Percentiles rank a stretch among this genome's conserved stretches.
phyloP scores from a whole-genome alignment of 179 eudicot genomes.

The Beta macrorhiza region DNA sequence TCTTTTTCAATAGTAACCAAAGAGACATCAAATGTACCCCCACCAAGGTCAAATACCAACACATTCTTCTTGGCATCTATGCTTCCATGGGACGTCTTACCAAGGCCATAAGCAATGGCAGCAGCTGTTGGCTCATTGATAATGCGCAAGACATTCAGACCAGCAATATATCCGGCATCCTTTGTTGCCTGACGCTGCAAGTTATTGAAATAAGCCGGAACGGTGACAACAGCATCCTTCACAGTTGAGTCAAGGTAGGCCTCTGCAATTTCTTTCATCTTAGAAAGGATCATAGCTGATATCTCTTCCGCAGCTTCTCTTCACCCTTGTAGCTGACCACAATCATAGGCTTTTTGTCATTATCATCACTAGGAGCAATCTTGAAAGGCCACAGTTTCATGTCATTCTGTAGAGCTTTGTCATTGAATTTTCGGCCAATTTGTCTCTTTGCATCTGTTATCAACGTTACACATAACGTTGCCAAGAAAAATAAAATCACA shows the following conservation, averaged over 20 bases:
- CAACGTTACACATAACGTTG: no score
- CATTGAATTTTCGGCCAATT: conserved; percentile 25
- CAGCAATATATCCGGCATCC: conserved; percentile 24
- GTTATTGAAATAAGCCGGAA: conserved; percentile 30
- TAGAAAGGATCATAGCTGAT: conserved; percentile 26
- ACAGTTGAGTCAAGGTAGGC: conserved; percentile 20
- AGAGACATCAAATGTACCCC: conserved; percentile 32
- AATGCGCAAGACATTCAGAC: conserved; percentile 29
- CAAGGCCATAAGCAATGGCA: conserved; percentile 30
- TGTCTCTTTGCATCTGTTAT: conserved; percentile 30
- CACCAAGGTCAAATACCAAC: conserved; percentile 28
- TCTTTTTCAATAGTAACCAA: conserved; percentile 6
- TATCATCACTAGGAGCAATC: neutral
- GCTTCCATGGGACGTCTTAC: neutral
- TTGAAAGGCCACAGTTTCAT: conserved; percentile 30
- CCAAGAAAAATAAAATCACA: no score
- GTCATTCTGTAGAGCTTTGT: conserved; percentile 17
- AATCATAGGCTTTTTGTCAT: conserved; percentile 13
- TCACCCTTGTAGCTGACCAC: conserved; percentile 26
- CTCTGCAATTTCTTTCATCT: conserved; percentile 27
- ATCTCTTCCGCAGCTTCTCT: conserved; percentile 33
- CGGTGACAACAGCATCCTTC: conserved; percentile 26
- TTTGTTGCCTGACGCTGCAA: conserved; percentile 20
- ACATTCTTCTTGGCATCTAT: conserved; percentile 1
- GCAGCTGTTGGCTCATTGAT: conserved; percentile 35